Conservation (phyloP, 2,329 filamentous ascomycete species). For the Aspergillus transmontanensis region DNA sequence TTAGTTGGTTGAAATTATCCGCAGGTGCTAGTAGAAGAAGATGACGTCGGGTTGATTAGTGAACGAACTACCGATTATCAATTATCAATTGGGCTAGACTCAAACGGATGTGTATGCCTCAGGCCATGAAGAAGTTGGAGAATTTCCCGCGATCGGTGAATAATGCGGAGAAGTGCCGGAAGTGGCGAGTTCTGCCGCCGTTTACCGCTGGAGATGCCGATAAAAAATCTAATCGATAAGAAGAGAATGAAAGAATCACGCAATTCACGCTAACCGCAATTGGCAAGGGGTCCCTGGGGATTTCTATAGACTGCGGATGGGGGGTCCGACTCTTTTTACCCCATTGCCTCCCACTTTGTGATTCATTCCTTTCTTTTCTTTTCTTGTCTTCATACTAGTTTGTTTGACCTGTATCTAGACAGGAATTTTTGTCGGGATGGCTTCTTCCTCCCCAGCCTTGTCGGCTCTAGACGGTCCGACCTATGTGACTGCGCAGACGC, state of each 20-base stretch:
- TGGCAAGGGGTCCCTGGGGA: constrained; percentile 30
- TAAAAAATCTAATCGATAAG: constrained; percentile 25
- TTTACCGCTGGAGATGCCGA: constrained; percentile 13
- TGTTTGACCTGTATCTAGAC: constrained; percentile 27
- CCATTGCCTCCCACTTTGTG: constrained; percentile 16
- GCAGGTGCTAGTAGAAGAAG: neutral
- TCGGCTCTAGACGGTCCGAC: constrained; percentile 77
- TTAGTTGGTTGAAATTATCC: neutral
- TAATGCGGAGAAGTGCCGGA: constrained; percentile 23
- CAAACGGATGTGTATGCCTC: neutral
- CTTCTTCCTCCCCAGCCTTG: constrained; percentile 45
- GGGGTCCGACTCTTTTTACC: constrained; percentile 12
- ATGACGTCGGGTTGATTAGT: constrained; percentile 4
- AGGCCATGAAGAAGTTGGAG: neutral
- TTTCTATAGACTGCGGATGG: constrained; percentile 28
- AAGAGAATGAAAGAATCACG: constrained; percentile 39
- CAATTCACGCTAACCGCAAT: constrained; percentile 37
- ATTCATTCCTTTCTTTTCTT: constrained; percentile 23
- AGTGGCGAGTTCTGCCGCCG: constrained; percentile 23
- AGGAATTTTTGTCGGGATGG: constrained; percentile 31
- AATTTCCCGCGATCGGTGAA: constrained; percentile 7
- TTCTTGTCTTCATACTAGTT: constrained; percentile 27
- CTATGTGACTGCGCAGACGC: constrained; percentile 88
- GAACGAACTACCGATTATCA: neutral
- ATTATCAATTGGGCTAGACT: constrained; percentile 7